A percentile compares a stretch with the other conserved stretches of the same genome.
phyloP scores from a whole-genome alignment of 179 eudicot genomes.

The Silene vulgaris region DNA sequence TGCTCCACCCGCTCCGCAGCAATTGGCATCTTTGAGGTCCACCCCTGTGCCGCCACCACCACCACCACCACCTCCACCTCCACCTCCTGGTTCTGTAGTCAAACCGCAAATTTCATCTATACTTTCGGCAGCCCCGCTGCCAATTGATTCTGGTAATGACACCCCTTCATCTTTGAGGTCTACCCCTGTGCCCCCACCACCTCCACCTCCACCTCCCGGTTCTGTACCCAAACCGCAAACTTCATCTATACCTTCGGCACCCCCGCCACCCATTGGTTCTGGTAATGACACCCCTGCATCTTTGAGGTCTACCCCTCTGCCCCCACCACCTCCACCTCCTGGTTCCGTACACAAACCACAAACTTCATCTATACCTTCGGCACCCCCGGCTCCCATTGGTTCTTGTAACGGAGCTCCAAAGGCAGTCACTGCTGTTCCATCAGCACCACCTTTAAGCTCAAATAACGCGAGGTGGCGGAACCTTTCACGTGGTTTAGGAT shows the following conservation, averaged over 20 bases:
- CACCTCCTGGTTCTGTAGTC: constrained; percentile 24
- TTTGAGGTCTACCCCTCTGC: background rate
- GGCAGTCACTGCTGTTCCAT: constrained; percentile 20
- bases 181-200: constrained; percentile 19
- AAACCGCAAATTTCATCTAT: constrained; percentile 19
- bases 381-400: constrained; percentile 52
- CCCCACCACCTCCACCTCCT: constrained; percentile 50
- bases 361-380: constrained; percentile 31
- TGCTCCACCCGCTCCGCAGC: constrained; percentile 22
- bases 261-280: constrained; percentile 46
- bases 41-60: constrained; percentile 17
- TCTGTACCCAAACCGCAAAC: constrained; percentile 16
- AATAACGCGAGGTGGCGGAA: constrained; percentile 36
- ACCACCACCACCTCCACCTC: constrained; percentile 27
- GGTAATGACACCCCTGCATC: constrained; percentile 18
- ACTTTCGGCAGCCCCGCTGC: constrained; percentile 55
- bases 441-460: constrained; percentile 44
- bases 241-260: constrained; percentile 38
- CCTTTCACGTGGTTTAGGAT: constrained; percentile 37
- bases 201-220: constrained; percentile 39
- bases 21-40: constrained; percentile 18
- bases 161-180: constrained; percentile 16
- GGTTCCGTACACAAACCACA: constrained; percentile 19
- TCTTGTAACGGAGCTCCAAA: constrained; percentile 28
- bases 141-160: constrained; percentile 28